A percentile compares a stretch with the other conserved stretches of the same genome.
Conservation (phyloP, 257 asterid genomes). For the Primulina tabacum region DNA sequence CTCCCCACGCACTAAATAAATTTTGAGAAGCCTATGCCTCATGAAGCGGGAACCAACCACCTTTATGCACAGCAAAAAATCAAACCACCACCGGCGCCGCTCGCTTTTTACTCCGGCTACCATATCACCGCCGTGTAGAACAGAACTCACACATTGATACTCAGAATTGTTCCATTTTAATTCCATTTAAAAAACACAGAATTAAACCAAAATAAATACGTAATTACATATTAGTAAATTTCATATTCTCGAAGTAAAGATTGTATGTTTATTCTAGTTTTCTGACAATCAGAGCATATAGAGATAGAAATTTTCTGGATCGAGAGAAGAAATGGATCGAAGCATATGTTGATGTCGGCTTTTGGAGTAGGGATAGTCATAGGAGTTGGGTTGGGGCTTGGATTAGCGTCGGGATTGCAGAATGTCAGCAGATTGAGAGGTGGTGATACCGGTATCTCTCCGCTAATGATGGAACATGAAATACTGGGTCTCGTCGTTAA, state of each 20-base stretch:
- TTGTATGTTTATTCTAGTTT: neutral
- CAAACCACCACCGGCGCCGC: slow-evolving; percentile 19
- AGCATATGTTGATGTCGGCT: slow-evolving; percentile 69
- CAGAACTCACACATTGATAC: neutral
- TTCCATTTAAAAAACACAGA: neutral
- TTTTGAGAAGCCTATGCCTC: slow-evolving; percentile 35
- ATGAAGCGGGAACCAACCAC: slow-evolving; percentile 54
- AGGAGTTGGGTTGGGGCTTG: slow-evolving; percentile 75
- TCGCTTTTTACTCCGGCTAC: slow-evolving; percentile 11
- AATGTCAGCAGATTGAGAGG: slow-evolving; percentile 45
- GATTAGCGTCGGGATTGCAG: slow-evolving; percentile 68
- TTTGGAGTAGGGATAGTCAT: slow-evolving; percentile 72
- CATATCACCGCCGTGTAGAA: slow-evolving; percentile 28
- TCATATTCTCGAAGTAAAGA: slow-evolving; percentile 2
- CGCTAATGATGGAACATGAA: slow-evolving; percentile 62
- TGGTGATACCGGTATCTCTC: slow-evolving; percentile 34
- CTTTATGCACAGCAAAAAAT: slow-evolving; percentile 13
- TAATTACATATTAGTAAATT: neutral
- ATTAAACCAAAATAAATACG: neutral
- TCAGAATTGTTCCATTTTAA: slow-evolving; percentile 19
- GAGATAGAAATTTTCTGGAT: neutral
- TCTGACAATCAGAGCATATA: neutral
- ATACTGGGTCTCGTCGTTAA: slow-evolving; percentile 49
- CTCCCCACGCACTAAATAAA: slow-evolving; percentile 22
- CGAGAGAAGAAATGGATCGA: slow-evolving; percentile 53